Evolutionary conservation across 257 asterid genomes (phyloP).

Genomic region (Anisodus acutangulus): DNA sequence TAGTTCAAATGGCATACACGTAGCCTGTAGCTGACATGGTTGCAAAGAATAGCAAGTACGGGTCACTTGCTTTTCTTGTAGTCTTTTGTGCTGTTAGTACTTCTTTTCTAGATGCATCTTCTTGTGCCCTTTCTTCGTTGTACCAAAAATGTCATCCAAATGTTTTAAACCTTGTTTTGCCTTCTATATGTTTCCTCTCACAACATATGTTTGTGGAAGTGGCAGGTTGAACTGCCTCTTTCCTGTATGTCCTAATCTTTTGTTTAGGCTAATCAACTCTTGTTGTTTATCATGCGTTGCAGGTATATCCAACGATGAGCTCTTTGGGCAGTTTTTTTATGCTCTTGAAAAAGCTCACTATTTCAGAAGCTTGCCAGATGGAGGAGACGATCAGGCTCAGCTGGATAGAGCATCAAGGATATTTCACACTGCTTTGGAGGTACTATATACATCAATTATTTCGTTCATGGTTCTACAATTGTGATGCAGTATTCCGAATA

Average conservation of each 20-base stretch:
- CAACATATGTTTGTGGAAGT: slow-evolving; percentile 17
- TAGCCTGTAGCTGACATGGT: not conserved
- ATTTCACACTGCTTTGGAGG: slow-evolving; percentile 72
- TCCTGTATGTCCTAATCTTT: not conserved
- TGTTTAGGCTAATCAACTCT: not conserved
- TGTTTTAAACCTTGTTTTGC: slow-evolving; percentile 3
- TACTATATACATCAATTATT: slow-evolving; percentile 33
- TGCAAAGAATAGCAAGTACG: not conserved
- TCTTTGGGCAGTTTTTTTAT: slow-evolving; percentile 72
- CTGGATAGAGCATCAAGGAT: slow-evolving; percentile 67
- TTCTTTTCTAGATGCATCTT: slow-evolving; percentile 11
- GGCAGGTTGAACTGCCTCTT: slow-evolving; percentile 12
- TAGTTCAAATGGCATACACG: slow-evolving; percentile 13
- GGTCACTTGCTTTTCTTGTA: slow-evolving; percentile 13
- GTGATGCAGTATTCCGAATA: not conserved
- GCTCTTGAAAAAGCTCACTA: slow-evolving; percentile 73
- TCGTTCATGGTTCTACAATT: not conserved
- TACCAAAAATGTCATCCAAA: not conserved
- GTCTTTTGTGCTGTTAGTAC: not conserved
- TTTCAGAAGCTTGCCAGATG: slow-evolving; percentile 68
- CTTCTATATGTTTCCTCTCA: not conserved
- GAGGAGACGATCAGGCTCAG: slow-evolving; percentile 69
- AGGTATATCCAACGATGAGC: slow-evolving; percentile 61
- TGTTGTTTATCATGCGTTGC: slow-evolving; percentile 15
- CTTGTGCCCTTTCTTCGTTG: not conserved